Conservation (phyloP, 2,329 filamentous ascomycete genomes). For the Stemphylium beticola region DNA sequence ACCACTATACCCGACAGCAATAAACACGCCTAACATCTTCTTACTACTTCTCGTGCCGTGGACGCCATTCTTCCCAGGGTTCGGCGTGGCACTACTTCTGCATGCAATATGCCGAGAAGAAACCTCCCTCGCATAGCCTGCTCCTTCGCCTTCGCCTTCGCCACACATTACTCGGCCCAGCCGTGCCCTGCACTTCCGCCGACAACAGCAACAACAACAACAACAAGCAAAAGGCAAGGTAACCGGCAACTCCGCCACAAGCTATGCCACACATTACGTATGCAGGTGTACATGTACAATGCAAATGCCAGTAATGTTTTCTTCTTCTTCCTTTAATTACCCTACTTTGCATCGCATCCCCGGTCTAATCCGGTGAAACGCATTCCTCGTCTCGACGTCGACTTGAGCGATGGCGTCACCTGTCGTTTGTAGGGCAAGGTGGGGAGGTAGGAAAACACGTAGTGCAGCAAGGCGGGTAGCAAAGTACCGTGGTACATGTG, state of each 20-base stretch:
- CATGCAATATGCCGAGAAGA: slow-evolving; percentile 21
- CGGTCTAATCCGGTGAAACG: too few relatives aligned
- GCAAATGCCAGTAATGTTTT: not conserved
- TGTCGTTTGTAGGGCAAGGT: too few relatives aligned
- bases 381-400: too few relatives aligned
- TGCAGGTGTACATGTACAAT: not conserved
- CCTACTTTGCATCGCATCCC: too few relatives aligned
- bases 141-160: slow-evolving; percentile 1
- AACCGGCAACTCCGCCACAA: not conserved
- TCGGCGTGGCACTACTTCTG: not conserved
- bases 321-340: not conserved
- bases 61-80: slow-evolving; percentile 3
- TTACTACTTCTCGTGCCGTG: not conserved
- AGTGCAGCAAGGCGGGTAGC: not conserved
- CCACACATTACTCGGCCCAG: slow-evolving; percentile 10
- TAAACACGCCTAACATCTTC: not conserved
- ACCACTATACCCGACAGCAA: not conserved
- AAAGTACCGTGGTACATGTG: slow-evolving; percentile 10
- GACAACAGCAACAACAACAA: not conserved
- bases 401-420: too few relatives aligned
- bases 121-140: slow-evolving; percentile 6
- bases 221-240: not conserved
- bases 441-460: not conserved
- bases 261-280: slow-evolving; percentile 3
- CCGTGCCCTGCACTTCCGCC: slow-evolving; percentile 10